A percentile compares a stretch with the other conserved stretches of the same genome.
phyloP scores from a whole-genome alignment of 2,329 filamentous ascomycete genomes.

The Ophiostoma australiae region DNA sequence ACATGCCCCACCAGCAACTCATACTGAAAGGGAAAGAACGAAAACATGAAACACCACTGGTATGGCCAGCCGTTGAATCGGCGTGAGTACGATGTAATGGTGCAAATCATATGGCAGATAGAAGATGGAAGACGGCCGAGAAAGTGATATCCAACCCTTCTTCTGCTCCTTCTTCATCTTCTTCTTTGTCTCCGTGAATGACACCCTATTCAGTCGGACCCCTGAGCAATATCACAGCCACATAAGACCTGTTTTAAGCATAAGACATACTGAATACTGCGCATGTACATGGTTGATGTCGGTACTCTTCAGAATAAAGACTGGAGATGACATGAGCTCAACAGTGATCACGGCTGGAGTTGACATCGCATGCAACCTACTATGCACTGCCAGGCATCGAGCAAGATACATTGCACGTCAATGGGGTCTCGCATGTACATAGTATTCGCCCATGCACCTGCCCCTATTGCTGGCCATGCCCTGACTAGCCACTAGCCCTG shows the following conservation, averaged over 20 bases:
- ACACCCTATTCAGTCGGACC: neutral
- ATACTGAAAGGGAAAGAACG: neutral
- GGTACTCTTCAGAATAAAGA: neutral
- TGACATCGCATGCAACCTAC: neutral
- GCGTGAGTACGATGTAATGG: neutral
- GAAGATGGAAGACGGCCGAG: too few relatives aligned
- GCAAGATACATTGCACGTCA: neutral
- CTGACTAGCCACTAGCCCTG: conserved; percentile 9
- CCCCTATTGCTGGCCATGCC: neutral
- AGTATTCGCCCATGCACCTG: neutral
- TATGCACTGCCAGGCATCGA: neutral
- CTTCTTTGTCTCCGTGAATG: neutral
- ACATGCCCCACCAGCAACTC: neutral
- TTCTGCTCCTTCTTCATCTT: neutral
- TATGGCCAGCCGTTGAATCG: conserved; percentile 1
- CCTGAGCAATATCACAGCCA: conserved; percentile 2
- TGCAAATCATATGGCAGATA: neutral
- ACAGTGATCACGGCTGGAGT: neutral
- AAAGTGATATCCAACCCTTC: neutral
- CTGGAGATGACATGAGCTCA: neutral
- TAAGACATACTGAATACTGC: neutral
- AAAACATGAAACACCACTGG: neutral
- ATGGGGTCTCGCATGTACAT: neutral
- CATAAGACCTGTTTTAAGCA: neutral
- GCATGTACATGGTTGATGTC: too few relatives aligned